phyloP scores from a whole-genome alignment of 306 rosid genomes.

The Quercus bicolor region DNA sequence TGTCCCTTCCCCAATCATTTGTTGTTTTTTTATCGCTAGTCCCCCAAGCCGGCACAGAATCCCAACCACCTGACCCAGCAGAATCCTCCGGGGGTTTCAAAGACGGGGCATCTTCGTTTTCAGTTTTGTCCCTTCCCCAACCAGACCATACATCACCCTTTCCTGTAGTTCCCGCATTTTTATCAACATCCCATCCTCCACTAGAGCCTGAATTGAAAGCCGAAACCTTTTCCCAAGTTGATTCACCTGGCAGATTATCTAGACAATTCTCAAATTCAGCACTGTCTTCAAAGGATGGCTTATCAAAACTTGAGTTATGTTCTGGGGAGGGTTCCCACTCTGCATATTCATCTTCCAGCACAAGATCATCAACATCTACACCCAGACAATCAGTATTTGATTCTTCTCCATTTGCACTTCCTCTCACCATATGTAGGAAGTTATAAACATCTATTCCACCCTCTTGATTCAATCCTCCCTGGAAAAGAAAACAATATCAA shows the following conservation, averaged over 20 bases:
- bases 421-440: conserved; percentile 66
- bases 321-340: conserved; percentile 61
- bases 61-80: conserved; percentile 31
- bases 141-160: conserved; percentile 12
- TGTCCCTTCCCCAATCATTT: not conserved
- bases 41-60: not conserved
- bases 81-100: not conserved
- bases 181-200: conserved; percentile 5
- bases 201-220: conserved; percentile 3
- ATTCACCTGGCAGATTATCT: conserved; percentile 22
- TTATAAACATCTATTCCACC: conserved; percentile 65
- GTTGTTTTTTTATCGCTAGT: not conserved
- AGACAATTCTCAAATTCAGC: conserved; percentile 31
- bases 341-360: conserved; percentile 43
- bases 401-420: conserved; percentile 50
- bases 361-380: conserved; percentile 66
- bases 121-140: not conserved
- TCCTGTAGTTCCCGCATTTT: not conserved
- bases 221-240: conserved; percentile 34
- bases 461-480: conserved; percentile 54
- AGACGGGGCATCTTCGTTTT: not conserved
- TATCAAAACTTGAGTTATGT: conserved; percentile 44
- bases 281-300: conserved; percentile 70
- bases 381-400: conserved; percentile 61
- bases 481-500: conserved; percentile 26